Evolutionary conservation across 352 stramenopile genomes (phyloP), one percentile per base, ranked within the genome.

Genomic region (Pythium biforme): DNA sequence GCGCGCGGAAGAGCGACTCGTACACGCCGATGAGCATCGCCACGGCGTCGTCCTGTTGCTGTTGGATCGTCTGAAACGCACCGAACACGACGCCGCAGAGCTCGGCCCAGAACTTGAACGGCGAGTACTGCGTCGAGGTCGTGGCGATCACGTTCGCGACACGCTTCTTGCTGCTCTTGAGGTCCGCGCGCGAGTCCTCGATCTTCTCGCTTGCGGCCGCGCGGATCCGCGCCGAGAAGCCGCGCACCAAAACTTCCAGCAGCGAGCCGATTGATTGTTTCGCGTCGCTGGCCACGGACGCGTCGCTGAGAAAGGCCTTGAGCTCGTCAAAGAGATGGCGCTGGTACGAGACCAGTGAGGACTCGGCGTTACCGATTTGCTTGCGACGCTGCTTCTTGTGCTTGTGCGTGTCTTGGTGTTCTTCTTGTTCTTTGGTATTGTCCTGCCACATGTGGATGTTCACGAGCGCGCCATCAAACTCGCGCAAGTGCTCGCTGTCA

Each of bases 81-180:
- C 64, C 59, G 50, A 79, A 88, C 0, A 70, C 69, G 17, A 94
- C 79, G 0, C 78, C 87, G 29, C 76, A 92, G 19, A 93, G 69
- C 52, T 95, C 87, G 4, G 83, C 82, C 87, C 87, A 95, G 54
- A 95, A 95, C 55, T 90, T 89, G 69, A 95, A 95, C 14, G 87
- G 81, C 17, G 87, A 91, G 59, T 87, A 90, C 19, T 72, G 82
- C 17, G 84, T 90, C 6, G 83, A 88, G 4, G 81, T 86, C 0
- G 77, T 81, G 19, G 83, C 80, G 63, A 94, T 91, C 37, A 94
- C 83, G 5, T 76, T 89, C 11, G 83, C 84, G 0, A 81, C 75
- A 20, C 79, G 85, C 49, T 94, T 93, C 52, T 81, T 86, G 72
- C 68, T 92, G 31, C 72, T 91, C 55, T 92, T 90, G 19, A 90